Base-by-base conservation (phyloP, 495 filamentous ascomycete species). In the Neurospora tetrasperma region DNA sequence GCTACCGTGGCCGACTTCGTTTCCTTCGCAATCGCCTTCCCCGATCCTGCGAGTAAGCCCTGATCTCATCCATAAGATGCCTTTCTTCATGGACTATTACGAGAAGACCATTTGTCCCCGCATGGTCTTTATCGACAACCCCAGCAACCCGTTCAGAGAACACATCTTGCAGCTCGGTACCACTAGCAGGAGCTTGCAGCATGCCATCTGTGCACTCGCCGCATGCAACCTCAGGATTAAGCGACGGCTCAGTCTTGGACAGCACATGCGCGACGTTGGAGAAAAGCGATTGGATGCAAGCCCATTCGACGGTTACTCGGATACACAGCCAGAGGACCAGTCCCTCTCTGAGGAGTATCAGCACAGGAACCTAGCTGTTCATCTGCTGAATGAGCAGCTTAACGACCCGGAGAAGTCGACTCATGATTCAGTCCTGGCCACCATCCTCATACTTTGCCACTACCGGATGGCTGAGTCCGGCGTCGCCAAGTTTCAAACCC, bases 381-480 rank as follows among this genome's bases (percentile, higher is more conserved):
- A 90, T 66, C 86, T 92, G 16, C 85, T 98, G 69, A 97, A 98
- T 77, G 84, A 88, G 72, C 91, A 96, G 80, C 85, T 98, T 44
- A 90, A 91, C 46, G 90, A 96, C 80, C 86, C 91, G 7, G 83
- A 85, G 10, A 88, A 88, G 76, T 89, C 94, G 2, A 87, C 89
- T 69, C 91, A 96, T 74, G 96, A 97, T 79, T 95, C 93, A 3
- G 93, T 95, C 2, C 82, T 97, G 39, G 95, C 93, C 14, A 97
- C 94, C 5, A 85, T 98, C 23, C 84, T 98, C 62, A 88, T 97
- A 41, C 86, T 98, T 0, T 96, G 94, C 77, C 89, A 97, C 46
- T 97, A 96, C 79, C 92, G 97, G 75, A 92, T 96, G 81, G 97
- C 94, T 75, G 94, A 98, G 80, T 94, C 91, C 1, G 95, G 95